Evolutionary conservation across 768 basidiomycete species (phyloP).

Genomic region (Kwoniella newhampshirensis): DNA sequence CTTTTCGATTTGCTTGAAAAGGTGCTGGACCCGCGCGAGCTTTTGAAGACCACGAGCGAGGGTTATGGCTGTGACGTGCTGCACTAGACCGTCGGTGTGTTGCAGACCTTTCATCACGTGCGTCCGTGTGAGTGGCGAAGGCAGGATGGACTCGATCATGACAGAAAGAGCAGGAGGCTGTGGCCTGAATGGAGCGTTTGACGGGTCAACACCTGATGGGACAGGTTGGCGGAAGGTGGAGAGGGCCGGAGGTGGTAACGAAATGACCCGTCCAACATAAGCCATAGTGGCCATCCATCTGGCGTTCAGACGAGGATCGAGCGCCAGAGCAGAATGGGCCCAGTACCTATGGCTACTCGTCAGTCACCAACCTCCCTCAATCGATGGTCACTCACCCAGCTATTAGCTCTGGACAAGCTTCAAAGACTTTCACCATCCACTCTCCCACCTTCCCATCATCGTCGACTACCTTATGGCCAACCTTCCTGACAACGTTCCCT

Average conservation of each 20-base stretch:
- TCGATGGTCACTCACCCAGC: conserved; percentile 60
- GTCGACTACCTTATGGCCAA: conserved; percentile 75
- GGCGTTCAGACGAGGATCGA: conserved; percentile 46
- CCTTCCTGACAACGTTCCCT: conserved; percentile 66
- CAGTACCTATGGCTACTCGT: conserved; percentile 42
- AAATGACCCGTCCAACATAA: conserved; percentile 74
- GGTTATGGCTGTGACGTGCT: conserved; percentile 77
- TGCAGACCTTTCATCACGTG: conserved; percentile 81
- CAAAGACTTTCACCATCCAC: conserved; percentile 74
- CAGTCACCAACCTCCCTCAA: background rate
- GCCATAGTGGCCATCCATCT: conserved; percentile 84
- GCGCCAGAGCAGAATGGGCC: conserved; percentile 49
- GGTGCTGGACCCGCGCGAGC: conserved; percentile 60
- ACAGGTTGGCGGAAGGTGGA: conserved; percentile 61
- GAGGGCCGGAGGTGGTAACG: conserved; percentile 67
- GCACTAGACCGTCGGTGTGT: conserved; percentile 70
- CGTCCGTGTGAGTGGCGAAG: conserved; percentile 66
- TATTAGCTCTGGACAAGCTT: conserved; percentile 81
- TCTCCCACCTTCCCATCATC: conserved; percentile 76
- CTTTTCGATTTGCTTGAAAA: conserved; percentile 59
- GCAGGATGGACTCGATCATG: conserved; percentile 77
- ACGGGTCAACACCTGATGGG: conserved; percentile 17
- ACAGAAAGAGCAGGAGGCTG: conserved; percentile 70
- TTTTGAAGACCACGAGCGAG: conserved; percentile 75
- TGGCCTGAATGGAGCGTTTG: conserved; percentile 56